These are phyloP conservation scores for Cytospora paraplurivora DNA, from an alignment of 2,329 filamentous ascomycete species.

Conservation along the genomic window DNA sequence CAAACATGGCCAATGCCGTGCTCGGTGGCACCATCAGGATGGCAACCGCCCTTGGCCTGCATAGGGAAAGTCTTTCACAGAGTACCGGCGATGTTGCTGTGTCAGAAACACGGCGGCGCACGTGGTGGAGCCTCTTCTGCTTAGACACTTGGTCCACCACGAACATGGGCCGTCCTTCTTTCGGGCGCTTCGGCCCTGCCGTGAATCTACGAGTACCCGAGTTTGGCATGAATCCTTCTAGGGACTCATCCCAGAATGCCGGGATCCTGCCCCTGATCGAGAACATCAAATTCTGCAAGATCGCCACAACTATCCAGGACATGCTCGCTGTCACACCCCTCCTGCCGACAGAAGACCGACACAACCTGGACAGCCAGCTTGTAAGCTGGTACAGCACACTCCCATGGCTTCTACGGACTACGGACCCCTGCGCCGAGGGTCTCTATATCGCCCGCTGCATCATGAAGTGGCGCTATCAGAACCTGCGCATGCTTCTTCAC, in stretches of 20 bases:
- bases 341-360: conserved; percentile 66
- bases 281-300: conserved; percentile 78
- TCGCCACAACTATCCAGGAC: conserved; percentile 77
- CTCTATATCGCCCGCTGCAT: conserved; percentile 70
- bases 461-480: conserved; percentile 83
- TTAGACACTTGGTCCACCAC: conserved; percentile 75
- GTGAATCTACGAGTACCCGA: conserved; percentile 67
- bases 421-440: conserved; percentile 69
- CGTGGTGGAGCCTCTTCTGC: conserved; percentile 76
- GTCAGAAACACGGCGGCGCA: conserved; percentile 64
- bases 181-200: conserved; percentile 67
- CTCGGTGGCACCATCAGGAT: conserved; percentile 72
- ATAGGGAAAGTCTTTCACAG: conserved; percentile 59
- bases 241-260: conserved; percentile 59
- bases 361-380: conserved; percentile 67
- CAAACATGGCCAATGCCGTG: conserved; percentile 74
- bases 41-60: conserved; percentile 72
- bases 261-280: conserved; percentile 72
- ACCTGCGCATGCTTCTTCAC: conserved; percentile 75
- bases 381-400: conserved; percentile 73
- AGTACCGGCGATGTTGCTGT: conserved; percentile 51
- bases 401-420: conserved; percentile 65
- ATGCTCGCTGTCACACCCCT: conserved; percentile 70
- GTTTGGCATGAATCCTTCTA: conserved; percentile 48
- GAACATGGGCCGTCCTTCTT: conserved; percentile 69